Evolutionary conservation across 345 rosid species (phyloP).

Genomic region (Acer campestre): DNA sequence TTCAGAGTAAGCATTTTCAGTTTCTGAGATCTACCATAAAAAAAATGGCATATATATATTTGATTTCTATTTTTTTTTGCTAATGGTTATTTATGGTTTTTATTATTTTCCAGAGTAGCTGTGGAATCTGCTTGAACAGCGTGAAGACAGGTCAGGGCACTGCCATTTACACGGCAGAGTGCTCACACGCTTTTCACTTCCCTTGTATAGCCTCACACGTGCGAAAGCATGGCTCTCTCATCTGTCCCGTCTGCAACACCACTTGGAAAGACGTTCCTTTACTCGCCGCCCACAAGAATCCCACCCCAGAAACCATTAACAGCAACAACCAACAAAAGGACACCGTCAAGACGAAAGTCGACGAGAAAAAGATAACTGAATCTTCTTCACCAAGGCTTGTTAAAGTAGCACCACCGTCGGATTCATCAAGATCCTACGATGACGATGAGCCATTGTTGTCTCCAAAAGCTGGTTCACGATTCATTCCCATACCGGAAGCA

Average conservation of each 20-base stretch:
- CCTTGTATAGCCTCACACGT: slow-evolving; percentile 74
- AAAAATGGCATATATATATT: background rate
- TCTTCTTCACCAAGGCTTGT: slow-evolving; percentile 45
- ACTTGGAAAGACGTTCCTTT: slow-evolving; percentile 75
- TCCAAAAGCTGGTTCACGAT: slow-evolving; percentile 42
- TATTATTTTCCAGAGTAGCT: slow-evolving; percentile 51
- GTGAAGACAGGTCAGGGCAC: slow-evolving; percentile 82
- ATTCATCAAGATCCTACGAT: slow-evolving; percentile 54
- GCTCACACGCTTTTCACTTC: slow-evolving; percentile 79
- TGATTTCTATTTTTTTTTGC: background rate
- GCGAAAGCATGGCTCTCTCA: slow-evolving; percentile 48
- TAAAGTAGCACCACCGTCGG: slow-evolving; percentile 13
- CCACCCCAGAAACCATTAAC: background rate
- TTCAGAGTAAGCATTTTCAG: slow-evolving; percentile 57
- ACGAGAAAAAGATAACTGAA: slow-evolving; percentile 36
- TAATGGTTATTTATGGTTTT: slow-evolving; percentile 3
- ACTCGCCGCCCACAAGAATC: slow-evolving; percentile 42
- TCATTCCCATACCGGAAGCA: slow-evolving; percentile 67
- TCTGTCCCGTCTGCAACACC: slow-evolving; percentile 80
- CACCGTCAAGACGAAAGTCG: slow-evolving; percentile 26
- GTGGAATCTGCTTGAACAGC: slow-evolving; percentile 75
- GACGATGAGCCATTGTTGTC: slow-evolving; percentile 87
- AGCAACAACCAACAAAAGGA: slow-evolving; percentile 14
- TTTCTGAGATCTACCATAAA: background rate
- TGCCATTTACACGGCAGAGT: slow-evolving; percentile 87